phyloP scores from a whole-genome alignment of 805 yeast species.

The Kodamaea jinghongensis region DNA sequence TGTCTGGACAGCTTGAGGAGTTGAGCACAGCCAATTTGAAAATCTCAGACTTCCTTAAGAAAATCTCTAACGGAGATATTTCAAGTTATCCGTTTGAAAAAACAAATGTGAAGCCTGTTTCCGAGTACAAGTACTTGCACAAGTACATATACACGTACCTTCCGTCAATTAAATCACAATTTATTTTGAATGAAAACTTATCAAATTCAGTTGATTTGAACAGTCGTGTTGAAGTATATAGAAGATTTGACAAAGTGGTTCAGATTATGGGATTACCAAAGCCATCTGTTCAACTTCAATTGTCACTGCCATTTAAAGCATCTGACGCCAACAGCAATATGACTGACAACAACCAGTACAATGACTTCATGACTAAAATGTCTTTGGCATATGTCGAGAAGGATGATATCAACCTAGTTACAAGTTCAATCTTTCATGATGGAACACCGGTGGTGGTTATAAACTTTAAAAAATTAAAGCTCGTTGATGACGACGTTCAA shows the following conservation, averaged over 20 bases:
- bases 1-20: slow-evolving; percentile 42
- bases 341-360: slow-evolving; percentile 48
- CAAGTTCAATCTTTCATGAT: slow-evolving; percentile 65
- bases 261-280: slow-evolving; percentile 58
- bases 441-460: slow-evolving; percentile 69
- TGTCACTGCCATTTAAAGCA: slow-evolving; percentile 49
- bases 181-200: slow-evolving; percentile 23
- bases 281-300: slow-evolving; percentile 52
- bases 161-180: slow-evolving; percentile 27
- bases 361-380: slow-evolving; percentile 72
- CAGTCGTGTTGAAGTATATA: slow-evolving; percentile 26
- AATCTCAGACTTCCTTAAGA: slow-evolving; percentile 27
- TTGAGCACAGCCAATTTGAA: slow-evolving; percentile 26
- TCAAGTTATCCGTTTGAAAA: slow-evolving; percentile 11
- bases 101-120: slow-evolving; percentile 26
- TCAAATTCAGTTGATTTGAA: slow-evolving; percentile 16
- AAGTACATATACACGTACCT: slow-evolving; percentile 38
- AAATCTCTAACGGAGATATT: slow-evolving; percentile 19
- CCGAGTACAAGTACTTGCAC: slow-evolving; percentile 40
- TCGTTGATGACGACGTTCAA: slow-evolving; percentile 44
- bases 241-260: slow-evolving; percentile 46
- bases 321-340: slow-evolving; percentile 33
- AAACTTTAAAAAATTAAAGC: slow-evolving; percentile 34
- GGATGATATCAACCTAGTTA: slow-evolving; percentile 48
- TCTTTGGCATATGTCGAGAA: slow-evolving; percentile 51